phyloP scores from a whole-genome alignment of 208 protist species.

The Leishmania turanica region DNA sequence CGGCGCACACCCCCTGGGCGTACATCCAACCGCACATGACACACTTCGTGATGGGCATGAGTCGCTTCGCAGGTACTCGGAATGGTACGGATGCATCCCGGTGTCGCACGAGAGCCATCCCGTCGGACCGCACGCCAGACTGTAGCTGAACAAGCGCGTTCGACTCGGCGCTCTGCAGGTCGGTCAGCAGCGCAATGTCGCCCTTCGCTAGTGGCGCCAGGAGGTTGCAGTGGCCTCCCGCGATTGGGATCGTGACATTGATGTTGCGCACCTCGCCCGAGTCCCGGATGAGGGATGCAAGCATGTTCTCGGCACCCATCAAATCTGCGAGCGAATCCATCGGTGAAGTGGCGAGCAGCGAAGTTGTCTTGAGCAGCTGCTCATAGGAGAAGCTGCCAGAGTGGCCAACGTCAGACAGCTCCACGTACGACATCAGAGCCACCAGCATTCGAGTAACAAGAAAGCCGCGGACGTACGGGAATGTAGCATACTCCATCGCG shows the following conservation, averaged over 20 bases:
- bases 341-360: slow-evolving; percentile 53
- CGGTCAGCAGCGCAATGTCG: slow-evolving; percentile 47
- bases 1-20: slow-evolving; percentile 29
- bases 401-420: slow-evolving; percentile 20
- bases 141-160: slow-evolving; percentile 37
- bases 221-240: slow-evolving; percentile 5
- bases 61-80: slow-evolving; percentile 33
- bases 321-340: slow-evolving; percentile 42
- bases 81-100: slow-evolving; percentile 23
- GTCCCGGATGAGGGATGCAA: slow-evolving; percentile 40
- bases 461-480: slow-evolving; percentile 74
- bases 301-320: slow-evolving; percentile 44
- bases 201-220: slow-evolving; percentile 30
- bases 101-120: slow-evolving; percentile 35
- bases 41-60: slow-evolving; percentile 58
- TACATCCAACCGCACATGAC: slow-evolving; percentile 41
- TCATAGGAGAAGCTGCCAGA: slow-evolving; percentile 43
- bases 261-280: slow-evolving; percentile 35
- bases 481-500: slow-evolving; percentile 51
- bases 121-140: slow-evolving; percentile 29
- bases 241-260: slow-evolving; percentile 44
- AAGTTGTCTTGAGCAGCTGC: slow-evolving; percentile 41
- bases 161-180: slow-evolving; percentile 22
- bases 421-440: slow-evolving; percentile 81
- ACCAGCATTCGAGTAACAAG: slow-evolving; percentile 86